These are phyloP conservation scores for Kwoniella pini DNA, from an alignment of 768 basidiomycete genomes.

Conservation along the genomic window DNA sequence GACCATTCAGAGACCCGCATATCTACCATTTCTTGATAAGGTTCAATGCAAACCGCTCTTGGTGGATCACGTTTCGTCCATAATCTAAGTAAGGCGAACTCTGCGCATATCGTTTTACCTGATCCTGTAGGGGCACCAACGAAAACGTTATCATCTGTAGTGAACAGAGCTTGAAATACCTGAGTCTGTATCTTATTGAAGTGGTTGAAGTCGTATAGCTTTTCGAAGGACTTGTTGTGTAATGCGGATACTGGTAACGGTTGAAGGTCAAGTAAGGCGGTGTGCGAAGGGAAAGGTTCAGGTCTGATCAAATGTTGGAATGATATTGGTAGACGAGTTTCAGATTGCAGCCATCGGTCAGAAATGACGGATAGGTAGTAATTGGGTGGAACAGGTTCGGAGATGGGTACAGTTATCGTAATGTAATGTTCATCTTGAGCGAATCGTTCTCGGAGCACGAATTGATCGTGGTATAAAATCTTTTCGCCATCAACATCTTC, in stretches of 20 bases:
- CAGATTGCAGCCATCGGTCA: slow-evolving; percentile 92
- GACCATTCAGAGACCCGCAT: slow-evolving; percentile 85
- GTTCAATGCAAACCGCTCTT: slow-evolving; percentile 91
- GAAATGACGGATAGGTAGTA: slow-evolving; percentile 95
- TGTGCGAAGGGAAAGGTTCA: slow-evolving; percentile 91
- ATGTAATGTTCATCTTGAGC: slow-evolving; percentile 92
- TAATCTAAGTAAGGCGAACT: slow-evolving; percentile 89
- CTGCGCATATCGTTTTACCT: slow-evolving; percentile 96
- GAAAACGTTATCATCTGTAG: slow-evolving; percentile 93
- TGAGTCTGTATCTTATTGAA: slow-evolving; percentile 99
- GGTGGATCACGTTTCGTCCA: slow-evolving; percentile 84
- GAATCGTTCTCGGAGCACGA: slow-evolving; percentile 86
- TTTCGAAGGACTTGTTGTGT: slow-evolving; percentile 89
- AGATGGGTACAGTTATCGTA: slow-evolving; percentile 92
- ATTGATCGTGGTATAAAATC: slow-evolving; percentile 90
- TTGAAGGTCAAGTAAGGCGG: slow-evolving; percentile 89
- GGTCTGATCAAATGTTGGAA: slow-evolving; percentile 98
- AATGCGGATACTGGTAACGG: slow-evolving; percentile 83
- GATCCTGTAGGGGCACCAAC: slow-evolving; percentile 95
- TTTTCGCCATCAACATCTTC: slow-evolving; percentile 98
- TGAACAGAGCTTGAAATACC: slow-evolving; percentile 97
- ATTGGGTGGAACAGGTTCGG: slow-evolving; percentile 95
- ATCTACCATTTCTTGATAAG: slow-evolving; percentile 97
- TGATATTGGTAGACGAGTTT: slow-evolving; percentile 89
- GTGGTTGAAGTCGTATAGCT: slow-evolving; percentile 77